Evolutionary conservation across 768 basidiomycete genomes (phyloP).

Genomic region (Hemileccinum impolitum): DNA sequence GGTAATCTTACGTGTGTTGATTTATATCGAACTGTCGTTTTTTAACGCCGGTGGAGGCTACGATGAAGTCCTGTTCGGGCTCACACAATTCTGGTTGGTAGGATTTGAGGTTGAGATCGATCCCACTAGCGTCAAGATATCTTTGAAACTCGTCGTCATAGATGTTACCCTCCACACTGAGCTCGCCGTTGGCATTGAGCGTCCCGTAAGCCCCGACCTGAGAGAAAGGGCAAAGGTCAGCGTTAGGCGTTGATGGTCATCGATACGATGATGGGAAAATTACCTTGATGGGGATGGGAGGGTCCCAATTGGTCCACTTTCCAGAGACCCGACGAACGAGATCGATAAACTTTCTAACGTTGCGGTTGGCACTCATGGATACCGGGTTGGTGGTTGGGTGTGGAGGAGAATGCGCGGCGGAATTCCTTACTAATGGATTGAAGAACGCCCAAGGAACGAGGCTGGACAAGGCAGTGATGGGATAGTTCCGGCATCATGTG

Average conservation of each 20-base stretch:
- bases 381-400: neutral
- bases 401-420: neutral
- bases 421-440: neutral
- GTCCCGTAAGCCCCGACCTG: slow-evolving; percentile 32
- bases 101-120: neutral
- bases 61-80: slow-evolving; percentile 16
- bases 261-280: slow-evolving; percentile 1
- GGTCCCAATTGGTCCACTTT: slow-evolving; percentile 34
- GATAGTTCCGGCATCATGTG: neutral
- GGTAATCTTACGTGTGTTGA: neutral
- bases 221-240: neutral
- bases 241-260: neutral
- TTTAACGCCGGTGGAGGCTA: slow-evolving; percentile 20
- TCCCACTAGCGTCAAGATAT: neutral
- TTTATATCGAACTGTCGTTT: slow-evolving; percentile 10
- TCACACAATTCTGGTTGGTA: slow-evolving; percentile 3
- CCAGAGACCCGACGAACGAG: slow-evolving; percentile 24
- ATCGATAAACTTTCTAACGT: slow-evolving; percentile 28
- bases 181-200: slow-evolving; percentile 13
- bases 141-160: slow-evolving; percentile 15
- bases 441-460: neutral
- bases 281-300: slow-evolving; percentile 26
- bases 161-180: slow-evolving; percentile 22
- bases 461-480: slow-evolving; percentile 1
- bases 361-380: slow-evolving; percentile 2